These are phyloP conservation scores for Oryza meyeriana DNA, from an alignment of 176 grass and related monocot species.

Conservation along the genomic window DNA sequence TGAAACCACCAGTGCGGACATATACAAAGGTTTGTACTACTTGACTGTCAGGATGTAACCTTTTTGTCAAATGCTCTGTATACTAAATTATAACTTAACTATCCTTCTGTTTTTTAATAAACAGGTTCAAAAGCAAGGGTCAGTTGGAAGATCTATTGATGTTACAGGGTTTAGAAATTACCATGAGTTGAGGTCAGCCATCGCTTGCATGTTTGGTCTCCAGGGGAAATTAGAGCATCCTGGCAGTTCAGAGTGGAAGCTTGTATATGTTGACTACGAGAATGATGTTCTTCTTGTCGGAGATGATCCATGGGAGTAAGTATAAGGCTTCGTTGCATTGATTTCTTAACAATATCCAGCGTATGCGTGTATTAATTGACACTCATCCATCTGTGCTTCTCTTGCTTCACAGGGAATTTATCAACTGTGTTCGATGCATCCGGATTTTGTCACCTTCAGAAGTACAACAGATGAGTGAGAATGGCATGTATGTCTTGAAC, in stretches of 20 bases:
- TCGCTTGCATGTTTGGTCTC: slow-evolving; percentile 88
- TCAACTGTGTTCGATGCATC: slow-evolving; percentile 92
- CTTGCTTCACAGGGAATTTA: slow-evolving; percentile 72
- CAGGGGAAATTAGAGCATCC: slow-evolving; percentile 80
- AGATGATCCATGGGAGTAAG: slow-evolving; percentile 99
- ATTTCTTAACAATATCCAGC: too few species aligned
- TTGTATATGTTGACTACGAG: slow-evolving; percentile 97
- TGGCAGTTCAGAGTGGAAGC: slow-evolving; percentile 83
- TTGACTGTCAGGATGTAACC: background rate
- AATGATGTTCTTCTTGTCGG: slow-evolving; percentile 94
- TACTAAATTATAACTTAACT: slow-evolving; percentile 4
- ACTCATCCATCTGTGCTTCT: background rate
- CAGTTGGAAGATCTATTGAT: slow-evolving; percentile 96
- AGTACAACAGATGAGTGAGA: slow-evolving; percentile 91
- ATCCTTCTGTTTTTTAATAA: background rate
- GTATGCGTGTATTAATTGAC: background rate
- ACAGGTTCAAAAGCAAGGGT: slow-evolving; percentile 90
- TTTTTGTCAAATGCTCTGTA: background rate
- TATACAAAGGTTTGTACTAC: slow-evolving; percentile 76
- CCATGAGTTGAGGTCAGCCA: slow-evolving; percentile 75
- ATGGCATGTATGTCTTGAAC: slow-evolving; percentile 68
- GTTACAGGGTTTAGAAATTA: slow-evolving; percentile 92
- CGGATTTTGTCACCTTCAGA: slow-evolving; percentile 82
- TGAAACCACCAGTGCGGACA: slow-evolving; percentile 72
- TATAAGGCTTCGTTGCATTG: too few species aligned